phyloP scores from a whole-genome alignment of 495 filamentous ascomycete species.

The Opeltia flavorubescens region DNA sequence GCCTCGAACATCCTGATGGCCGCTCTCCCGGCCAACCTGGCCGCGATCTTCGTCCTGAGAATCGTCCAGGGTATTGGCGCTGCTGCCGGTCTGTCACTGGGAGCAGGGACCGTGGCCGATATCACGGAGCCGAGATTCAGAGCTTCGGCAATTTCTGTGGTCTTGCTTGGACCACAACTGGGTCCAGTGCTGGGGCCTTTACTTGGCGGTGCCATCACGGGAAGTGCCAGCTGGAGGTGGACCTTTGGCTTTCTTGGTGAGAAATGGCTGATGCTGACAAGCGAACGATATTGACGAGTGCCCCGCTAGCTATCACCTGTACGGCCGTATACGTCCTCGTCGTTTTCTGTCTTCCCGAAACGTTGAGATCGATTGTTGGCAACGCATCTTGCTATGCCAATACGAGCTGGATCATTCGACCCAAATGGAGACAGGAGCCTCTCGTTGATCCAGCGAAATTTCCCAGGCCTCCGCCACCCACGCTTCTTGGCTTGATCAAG shows the following conservation, averaged over 20 bases:
- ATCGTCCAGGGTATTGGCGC: constrained; percentile 20
- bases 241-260: constrained; percentile 22
- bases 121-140: constrained; percentile 16
- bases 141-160: constrained; percentile 14
- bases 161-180: constrained; percentile 21
- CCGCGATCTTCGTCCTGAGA: constrained; percentile 16
- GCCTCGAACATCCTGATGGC: constrained; percentile 20
- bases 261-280: neutral
- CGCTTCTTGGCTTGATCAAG: constrained; percentile 9
- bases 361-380: constrained; percentile 18
- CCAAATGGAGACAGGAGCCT: constrained; percentile 3
- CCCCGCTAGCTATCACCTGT: constrained; percentile 12
- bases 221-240: constrained; percentile 18
- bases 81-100: constrained; percentile 16
- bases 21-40: constrained; percentile 16
- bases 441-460: constrained; percentile 7
- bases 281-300: neutral
- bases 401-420: constrained; percentile 8
- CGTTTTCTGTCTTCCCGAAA: constrained; percentile 21
- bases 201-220: constrained; percentile 20
- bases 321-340: constrained; percentile 15
- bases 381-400: constrained; percentile 13
- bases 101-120: constrained; percentile 22
- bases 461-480: constrained; percentile 18
- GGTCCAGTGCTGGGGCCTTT: constrained; percentile 22